Percentiles rank a stretch among this genome's conserved stretches.
Evolutionary conservation across 768 basidiomycete species (phyloP).

Genomic region (Lactarius evosmus): DNA sequence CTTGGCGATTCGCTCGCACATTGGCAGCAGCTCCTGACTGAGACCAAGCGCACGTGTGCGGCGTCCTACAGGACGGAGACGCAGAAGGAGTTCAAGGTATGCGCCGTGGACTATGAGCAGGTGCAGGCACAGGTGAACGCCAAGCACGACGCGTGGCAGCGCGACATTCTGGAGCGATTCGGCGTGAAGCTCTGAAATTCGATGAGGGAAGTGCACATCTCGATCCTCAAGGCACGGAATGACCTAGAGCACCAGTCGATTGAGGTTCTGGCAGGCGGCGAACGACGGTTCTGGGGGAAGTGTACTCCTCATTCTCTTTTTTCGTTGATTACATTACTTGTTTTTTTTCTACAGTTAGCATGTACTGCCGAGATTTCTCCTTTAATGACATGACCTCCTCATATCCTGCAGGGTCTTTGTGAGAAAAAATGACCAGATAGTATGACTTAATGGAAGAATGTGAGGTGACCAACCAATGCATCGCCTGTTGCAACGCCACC

Average conservation of each 20-base stretch:
- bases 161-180: conserved; percentile 89
- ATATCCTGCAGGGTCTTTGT: no score
- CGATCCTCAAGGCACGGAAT: conserved; percentile 89
- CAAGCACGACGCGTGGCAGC: conserved; percentile 98
- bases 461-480: no score
- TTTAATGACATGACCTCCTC: conserved; percentile 21
- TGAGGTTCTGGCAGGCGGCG: conserved; percentile 68
- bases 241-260: conserved; percentile 96
- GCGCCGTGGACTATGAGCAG: conserved; percentile 95
- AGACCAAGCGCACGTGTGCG: conserved; percentile 94
- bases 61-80: conserved; percentile 99
- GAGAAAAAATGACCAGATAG: no score
- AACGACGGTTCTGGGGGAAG: conserved; percentile 47
- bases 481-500: no score
- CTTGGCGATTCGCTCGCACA: conserved; percentile 89
- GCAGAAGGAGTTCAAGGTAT: conserved; percentile 86
- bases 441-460: no score
- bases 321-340: not conserved
- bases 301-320: not conserved
- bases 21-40: conserved; percentile 94
- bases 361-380: conserved; percentile 22
- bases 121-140: conserved; percentile 96
- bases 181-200: conserved; percentile 88
- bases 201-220: conserved; percentile 97
- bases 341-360: conserved; percentile 8